Percentiles rank a stretch among this genome's conserved stretches.
phyloP scores from a whole-genome alignment of 441 rosid genomes.

The Isatis lusitanica region DNA sequence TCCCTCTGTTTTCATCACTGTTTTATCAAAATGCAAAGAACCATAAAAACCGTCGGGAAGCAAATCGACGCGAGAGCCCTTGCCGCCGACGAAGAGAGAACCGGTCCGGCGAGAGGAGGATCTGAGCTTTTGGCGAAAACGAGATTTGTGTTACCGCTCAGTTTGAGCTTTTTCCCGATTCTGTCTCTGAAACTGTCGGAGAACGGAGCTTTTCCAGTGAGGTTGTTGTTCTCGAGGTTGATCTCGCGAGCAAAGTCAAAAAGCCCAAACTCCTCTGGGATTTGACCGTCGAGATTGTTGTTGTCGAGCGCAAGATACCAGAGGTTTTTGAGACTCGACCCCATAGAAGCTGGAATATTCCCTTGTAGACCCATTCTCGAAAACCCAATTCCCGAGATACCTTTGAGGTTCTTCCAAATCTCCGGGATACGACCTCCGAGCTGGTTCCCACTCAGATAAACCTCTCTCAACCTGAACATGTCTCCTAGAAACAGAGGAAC shows the following conservation, averaged over 20 bases:
- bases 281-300: constrained; percentile 55
- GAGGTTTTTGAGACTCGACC: constrained; percentile 40
- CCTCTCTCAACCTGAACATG: constrained; percentile 45
- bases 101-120: constrained; percentile 21
- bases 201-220: constrained; percentile 57
- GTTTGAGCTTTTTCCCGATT: constrained; percentile 49
- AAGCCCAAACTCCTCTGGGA: constrained; percentile 50
- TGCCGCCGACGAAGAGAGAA: constrained; percentile 12
- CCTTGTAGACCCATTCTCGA: constrained; percentile 56
- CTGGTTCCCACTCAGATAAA: constrained; percentile 61
- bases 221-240: constrained; percentile 66
- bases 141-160: constrained; percentile 50
- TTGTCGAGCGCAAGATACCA: constrained; percentile 55
- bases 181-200: constrained; percentile 45
- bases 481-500: constrained; percentile 51
- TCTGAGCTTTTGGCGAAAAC: not conserved
- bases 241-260: constrained; percentile 48
- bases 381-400: constrained; percentile 53
- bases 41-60: not conserved
- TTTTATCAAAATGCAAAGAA: constrained; percentile 14
- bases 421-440: constrained; percentile 62
- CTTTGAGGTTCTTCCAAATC: constrained; percentile 57
- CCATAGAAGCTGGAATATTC: constrained; percentile 58
- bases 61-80: not conserved
- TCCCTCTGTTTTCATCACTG: constrained; percentile 3